These are phyloP conservation scores for Brasenia schreberi DNA, from an alignment of 164 flowering plant genomes.

Conservation along the genomic window DNA sequence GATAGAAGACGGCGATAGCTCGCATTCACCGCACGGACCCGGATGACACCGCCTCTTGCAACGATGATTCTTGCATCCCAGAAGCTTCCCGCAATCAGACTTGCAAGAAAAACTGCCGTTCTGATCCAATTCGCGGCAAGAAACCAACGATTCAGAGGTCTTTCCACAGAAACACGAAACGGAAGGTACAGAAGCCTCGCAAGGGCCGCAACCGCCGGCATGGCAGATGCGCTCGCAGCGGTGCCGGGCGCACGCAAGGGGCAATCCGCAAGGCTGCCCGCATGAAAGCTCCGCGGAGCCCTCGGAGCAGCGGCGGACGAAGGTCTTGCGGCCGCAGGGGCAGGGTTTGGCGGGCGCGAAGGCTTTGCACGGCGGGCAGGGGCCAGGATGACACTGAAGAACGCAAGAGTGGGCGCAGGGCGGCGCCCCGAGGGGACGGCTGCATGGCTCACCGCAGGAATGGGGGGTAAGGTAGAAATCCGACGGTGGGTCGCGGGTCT, in stretches of 20 bases:
- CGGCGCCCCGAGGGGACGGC: conserved; percentile 61
- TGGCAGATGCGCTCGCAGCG: conserved; percentile 59
- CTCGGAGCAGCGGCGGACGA: conserved; percentile 76
- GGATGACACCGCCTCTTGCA: conserved; percentile 75
- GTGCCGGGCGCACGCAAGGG: conserved; percentile 85
- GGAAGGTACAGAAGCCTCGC: conserved; percentile 33
- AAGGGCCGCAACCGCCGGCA: conserved; percentile 66
- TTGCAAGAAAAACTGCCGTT: conserved; percentile 66
- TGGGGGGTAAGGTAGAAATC: conserved; percentile 90
- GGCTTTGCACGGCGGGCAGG: conserved; percentile 97
- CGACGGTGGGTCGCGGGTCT: conserved; percentile 71
- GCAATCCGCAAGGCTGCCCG: conserved; percentile 64
- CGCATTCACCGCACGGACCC: conserved; percentile 84
- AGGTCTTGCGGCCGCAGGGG: conserved; percentile 78
- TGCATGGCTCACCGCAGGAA: conserved; percentile 95
- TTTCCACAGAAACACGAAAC: conserved; percentile 85
- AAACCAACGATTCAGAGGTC: conserved; percentile 8
- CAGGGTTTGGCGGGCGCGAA: conserved; percentile 74
- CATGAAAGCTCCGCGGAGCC: conserved; percentile 52
- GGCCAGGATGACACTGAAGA: conserved; percentile 96
- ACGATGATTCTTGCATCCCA: conserved; percentile 66
- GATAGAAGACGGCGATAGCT: conserved; percentile 41
- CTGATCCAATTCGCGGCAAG: not conserved
- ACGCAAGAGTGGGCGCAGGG: conserved; percentile 86
- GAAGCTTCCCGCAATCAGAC: conserved; percentile 49